Percentiles rank a stretch among this genome's conserved stretches.
These are phyloP conservation scores for Ceratocystis huliohia DNA, from an alignment of 2,329 filamentous ascomycete species.

Conservation along the genomic window DNA sequence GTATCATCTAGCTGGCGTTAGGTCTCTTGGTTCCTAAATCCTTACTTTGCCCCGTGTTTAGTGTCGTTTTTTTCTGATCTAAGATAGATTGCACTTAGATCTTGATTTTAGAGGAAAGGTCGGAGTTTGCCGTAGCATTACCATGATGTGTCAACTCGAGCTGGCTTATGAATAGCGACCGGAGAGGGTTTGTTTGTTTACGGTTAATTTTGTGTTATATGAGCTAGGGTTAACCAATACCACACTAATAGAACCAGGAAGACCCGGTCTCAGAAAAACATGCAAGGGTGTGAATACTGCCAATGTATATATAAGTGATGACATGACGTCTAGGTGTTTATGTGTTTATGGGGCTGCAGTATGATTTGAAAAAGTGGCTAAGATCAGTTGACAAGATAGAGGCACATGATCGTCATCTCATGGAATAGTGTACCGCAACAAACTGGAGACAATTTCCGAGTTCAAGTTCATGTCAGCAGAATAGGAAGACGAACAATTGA, in stretches of 20 bases:
- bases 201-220: not conserved
- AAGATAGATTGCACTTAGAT: not conserved
- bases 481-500: not conserved
- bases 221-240: not conserved
- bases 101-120: not conserved
- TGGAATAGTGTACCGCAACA: not conserved
- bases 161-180: too few relatives aligned
- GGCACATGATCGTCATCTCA: too few relatives aligned
- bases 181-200: too few relatives aligned
- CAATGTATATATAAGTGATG: not conserved
- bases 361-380: not conserved
- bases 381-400: not conserved
- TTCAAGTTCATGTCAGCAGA: not conserved
- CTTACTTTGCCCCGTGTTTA: constrained; percentile 6
- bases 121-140: not conserved
- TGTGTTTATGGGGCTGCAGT: not conserved
- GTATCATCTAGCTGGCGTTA: not conserved
- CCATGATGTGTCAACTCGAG: too few relatives aligned
- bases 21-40: not conserved
- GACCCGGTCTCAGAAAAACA: not conserved
- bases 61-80: not conserved
- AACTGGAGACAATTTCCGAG: not conserved
- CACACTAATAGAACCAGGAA: not conserved
- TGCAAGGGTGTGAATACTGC: not conserved
- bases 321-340: not conserved